A percentile compares a stretch with the other conserved stretches of the same genome.
phyloP scores from a whole-genome alignment of 139 green algal genomes.

The Haematococcus lacustris region DNA sequence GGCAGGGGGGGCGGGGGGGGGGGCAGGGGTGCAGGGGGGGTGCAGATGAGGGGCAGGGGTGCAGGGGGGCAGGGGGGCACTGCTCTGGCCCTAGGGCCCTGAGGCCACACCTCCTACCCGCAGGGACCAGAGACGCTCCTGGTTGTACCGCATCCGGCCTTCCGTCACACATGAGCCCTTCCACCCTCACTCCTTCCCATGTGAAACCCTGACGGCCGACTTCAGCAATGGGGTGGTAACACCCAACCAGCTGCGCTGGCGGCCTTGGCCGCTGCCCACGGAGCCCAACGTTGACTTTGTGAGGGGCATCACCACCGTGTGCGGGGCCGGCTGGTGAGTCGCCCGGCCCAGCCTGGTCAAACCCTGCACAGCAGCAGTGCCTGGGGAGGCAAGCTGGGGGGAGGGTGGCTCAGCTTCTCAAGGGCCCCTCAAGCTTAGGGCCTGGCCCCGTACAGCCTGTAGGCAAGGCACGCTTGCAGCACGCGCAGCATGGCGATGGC shows the following conservation, averaged over 20 bases:
- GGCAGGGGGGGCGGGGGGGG: not conserved
- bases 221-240: slow-evolving; percentile 60
- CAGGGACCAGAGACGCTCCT: slow-evolving; percentile 64
- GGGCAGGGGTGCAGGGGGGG: not conserved
- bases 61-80: not conserved
- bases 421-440: too few relatives aligned
- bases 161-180: slow-evolving; percentile 74
- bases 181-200: slow-evolving; percentile 58
- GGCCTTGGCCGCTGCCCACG: slow-evolving; percentile 55
- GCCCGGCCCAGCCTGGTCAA: too few relatives aligned
- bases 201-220: slow-evolving; percentile 53
- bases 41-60: too few relatives aligned
- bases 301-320: slow-evolving; percentile 75
- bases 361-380: too few relatives aligned
- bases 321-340: slow-evolving; percentile 65
- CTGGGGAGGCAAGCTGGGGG: too few relatives aligned
- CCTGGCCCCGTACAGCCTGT: too few relatives aligned
- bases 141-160: slow-evolving; percentile 88
- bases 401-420: too few relatives aligned
- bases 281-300: slow-evolving; percentile 72
- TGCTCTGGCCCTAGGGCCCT: not conserved
- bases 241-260: slow-evolving; percentile 90
- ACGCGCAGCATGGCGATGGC: too few relatives aligned
- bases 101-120: not conserved
- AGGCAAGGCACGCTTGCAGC: too few relatives aligned